Base-by-base conservation (phyloP, 78 protist species). In the Isochrysis galbana region DNA sequence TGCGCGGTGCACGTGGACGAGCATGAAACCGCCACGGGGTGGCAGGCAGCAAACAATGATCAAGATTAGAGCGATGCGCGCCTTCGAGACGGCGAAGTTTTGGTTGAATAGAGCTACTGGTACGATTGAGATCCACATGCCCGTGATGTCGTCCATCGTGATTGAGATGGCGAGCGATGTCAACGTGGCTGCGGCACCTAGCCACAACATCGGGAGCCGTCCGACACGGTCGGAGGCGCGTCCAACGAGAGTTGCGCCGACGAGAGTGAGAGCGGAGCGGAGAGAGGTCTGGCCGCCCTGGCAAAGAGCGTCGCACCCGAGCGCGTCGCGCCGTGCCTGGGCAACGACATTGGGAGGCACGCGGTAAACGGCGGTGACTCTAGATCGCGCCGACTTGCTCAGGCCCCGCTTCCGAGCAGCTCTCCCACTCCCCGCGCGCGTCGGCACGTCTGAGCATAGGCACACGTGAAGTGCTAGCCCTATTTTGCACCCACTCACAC, bases 241-340 rank as follows among this genome's bases (percentile, higher is more conserved):
- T 2, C 86, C 86, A 10, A 77, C 32, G 10, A 77, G 23, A 44
- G 45, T 23, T 11, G 86, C 86, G 86, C 86, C 86, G 29, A 77
- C 86, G 23, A 77, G 47, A 0, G 19, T 4, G 36, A 77, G 86
- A 11, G 1, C 42, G 36, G 86, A 77, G 34, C 42, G 45, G 29
- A 41, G 47, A 11, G 47, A 41, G 2, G 86, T 77, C 47, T 14
- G 45, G 34, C 46, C 32, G 86, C 86, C 86, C 21, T 10, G 45
- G 86, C 86, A 77, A 19, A 39, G 46, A 4, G 86, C 86, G 47
- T 23, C 48, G 32, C 86, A 77, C 32, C 86, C 86, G 48, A 77
- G 47, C n/a, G 23, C 48, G n/a, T 77, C 86, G 0, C 46, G 86
- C 42, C 48, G 86, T 21, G 45, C 26, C n/a, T n/a, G n/a, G n/a